Conservation (phyloP, 2,329 filamentous ascomycete genomes). For the Sphaerulina populicola region DNA sequence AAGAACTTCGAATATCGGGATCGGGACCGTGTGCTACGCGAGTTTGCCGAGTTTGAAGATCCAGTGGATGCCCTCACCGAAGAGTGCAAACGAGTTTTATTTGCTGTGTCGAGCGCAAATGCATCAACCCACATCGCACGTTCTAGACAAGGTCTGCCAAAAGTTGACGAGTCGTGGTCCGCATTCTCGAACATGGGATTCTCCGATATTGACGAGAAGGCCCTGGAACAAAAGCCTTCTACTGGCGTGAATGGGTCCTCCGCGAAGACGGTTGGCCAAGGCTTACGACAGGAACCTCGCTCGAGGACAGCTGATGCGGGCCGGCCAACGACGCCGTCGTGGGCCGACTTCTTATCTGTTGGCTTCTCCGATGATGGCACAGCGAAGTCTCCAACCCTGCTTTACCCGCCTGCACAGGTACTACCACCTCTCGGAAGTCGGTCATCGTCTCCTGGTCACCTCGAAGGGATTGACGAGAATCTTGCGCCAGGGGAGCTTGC, state of each 20-base stretch:
- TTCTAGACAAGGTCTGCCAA: conserved; percentile 43
- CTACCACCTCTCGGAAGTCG: conserved; percentile 62
- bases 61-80: conserved; percentile 81
- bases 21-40: conserved; percentile 71
- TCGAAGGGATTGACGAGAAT: conserved; percentile 55
- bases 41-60: conserved; percentile 83
- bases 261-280: conserved; percentile 31
- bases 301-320: conserved; percentile 60
- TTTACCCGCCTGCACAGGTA: conserved; percentile 86
- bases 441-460: conserved; percentile 13
- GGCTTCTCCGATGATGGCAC: conserved; percentile 74
- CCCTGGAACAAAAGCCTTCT: conserved; percentile 16
- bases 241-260: conserved; percentile 20
- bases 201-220: conserved; percentile 52
- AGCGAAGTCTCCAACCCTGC: conserved; percentile 45
- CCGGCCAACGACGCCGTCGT: conserved; percentile 89
- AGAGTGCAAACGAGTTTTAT: conserved; percentile 84
- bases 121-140: conserved; percentile 61
- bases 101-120: conserved; percentile 79
- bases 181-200: conserved; percentile 95
- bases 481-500: conserved; percentile 90
- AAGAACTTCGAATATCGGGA: conserved; percentile 95
- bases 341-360: conserved; percentile 94
- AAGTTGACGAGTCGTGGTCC: conserved; percentile 80
- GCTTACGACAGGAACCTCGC: conserved; percentile 57